phyloP scores from a whole-genome alignment of 2,329 filamentous ascomycete species.

The Pestalotiopsis fici region DNA sequence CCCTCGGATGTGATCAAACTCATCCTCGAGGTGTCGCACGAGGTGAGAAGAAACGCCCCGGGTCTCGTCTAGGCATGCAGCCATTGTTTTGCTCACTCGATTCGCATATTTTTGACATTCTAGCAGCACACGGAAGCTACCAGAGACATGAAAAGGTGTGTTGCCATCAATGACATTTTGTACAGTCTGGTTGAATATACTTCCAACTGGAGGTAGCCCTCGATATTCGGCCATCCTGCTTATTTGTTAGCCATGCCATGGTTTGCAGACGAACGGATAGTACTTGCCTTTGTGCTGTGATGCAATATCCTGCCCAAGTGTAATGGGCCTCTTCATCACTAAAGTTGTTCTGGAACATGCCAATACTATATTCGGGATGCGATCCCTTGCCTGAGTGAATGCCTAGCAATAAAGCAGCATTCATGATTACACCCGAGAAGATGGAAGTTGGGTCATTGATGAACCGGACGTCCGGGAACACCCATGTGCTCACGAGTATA shows the following conservation, averaged over 20 bases:
- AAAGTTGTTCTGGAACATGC: slow-evolving; percentile 41
- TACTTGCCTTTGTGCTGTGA: slow-evolving; percentile 49
- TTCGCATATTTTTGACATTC: slow-evolving; percentile 54
- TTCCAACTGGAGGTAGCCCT: slow-evolving; percentile 46
- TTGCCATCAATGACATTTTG: slow-evolving; percentile 44
- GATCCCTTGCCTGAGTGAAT: slow-evolving; percentile 54
- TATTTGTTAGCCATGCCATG: slow-evolving; percentile 22
- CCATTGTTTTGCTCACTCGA: slow-evolving; percentile 47
- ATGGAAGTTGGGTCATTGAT: slow-evolving; percentile 50
- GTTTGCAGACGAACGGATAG: not conserved
- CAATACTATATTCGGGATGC: slow-evolving; percentile 48
- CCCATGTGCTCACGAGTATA: slow-evolving; percentile 53
- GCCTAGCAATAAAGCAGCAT: slow-evolving; percentile 48
- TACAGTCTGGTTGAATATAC: slow-evolving; percentile 49
- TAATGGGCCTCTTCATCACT: slow-evolving; percentile 53
- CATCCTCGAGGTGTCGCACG: slow-evolving; percentile 51
- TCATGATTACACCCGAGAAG: slow-evolving; percentile 47
- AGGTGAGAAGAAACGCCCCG: slow-evolving; percentile 47
- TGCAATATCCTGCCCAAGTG: slow-evolving; percentile 56
- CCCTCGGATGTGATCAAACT: slow-evolving; percentile 49
- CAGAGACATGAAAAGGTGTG: slow-evolving; percentile 40
- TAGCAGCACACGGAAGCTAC: slow-evolving; percentile 45
- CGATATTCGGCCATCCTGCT: slow-evolving; percentile 40
- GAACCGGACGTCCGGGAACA: slow-evolving; percentile 51
- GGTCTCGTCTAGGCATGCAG: slow-evolving; percentile 45